Conservation (phyloP, 495 filamentous ascomycete genomes). For the Wilcoxina mikolae region DNA sequence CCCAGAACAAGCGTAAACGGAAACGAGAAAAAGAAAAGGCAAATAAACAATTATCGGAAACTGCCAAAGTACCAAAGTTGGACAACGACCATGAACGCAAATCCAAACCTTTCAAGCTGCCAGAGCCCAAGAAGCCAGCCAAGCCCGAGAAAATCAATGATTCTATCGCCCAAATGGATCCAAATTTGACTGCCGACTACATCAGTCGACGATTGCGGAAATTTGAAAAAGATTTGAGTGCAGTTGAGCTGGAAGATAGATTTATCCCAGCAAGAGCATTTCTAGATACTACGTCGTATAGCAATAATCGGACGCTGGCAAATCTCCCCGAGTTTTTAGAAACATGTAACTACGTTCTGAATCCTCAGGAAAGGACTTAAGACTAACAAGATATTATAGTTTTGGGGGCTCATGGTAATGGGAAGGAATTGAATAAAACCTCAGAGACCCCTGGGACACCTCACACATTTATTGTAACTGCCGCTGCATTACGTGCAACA, state of each 20-base stretch:
- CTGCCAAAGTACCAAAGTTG: neutral
- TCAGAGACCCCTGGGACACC: slow-evolving; percentile 60
- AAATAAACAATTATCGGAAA: slow-evolving; percentile 20
- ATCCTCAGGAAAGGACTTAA: neutral
- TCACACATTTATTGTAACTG: slow-evolving; percentile 70
- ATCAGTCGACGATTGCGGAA: slow-evolving; percentile 60
- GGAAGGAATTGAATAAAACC: slow-evolving; percentile 33
- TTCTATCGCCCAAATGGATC: slow-evolving; percentile 69
- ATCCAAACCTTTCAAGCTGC: neutral
- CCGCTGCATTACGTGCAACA: slow-evolving; percentile 66
- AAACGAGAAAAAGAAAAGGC: slow-evolving; percentile 39
- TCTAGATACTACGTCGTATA: slow-evolving; percentile 59
- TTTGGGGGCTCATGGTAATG: neutral
- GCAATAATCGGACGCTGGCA: slow-evolving; percentile 44
- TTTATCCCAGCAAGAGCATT: slow-evolving; percentile 39
- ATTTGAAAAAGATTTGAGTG: slow-evolving; percentile 64
- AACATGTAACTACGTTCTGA: slow-evolving; percentile 14
- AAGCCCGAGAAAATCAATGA: slow-evolving; percentile 45
- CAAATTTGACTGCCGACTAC: slow-evolving; percentile 68
- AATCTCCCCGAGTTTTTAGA: slow-evolving; percentile 69
- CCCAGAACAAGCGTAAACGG: slow-evolving; percentile 32
- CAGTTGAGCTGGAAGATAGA: slow-evolving; percentile 65
- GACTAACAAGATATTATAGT: neutral
- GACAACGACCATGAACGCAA: slow-evolving; percentile 16
- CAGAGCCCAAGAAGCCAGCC: slow-evolving; percentile 36